A percentile compares a stretch with the other conserved stretches of the same genome.
phyloP scores from a whole-genome alignment of 768 basidiomycete species.

The Xerocomellus intermedius region DNA sequence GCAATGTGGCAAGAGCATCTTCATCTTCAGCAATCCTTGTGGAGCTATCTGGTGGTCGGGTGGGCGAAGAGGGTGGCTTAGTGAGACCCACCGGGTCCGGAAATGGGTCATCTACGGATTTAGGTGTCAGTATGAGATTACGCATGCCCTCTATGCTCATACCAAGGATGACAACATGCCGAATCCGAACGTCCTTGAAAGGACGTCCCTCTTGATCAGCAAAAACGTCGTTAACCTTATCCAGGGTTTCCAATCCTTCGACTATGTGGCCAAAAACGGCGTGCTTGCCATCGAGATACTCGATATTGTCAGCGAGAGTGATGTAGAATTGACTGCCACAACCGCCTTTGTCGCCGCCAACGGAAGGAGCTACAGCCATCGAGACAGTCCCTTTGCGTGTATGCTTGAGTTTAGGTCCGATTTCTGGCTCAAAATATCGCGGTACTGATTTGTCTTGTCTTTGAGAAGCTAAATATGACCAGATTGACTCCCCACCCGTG shows the following conservation, averaged over 20 bases:
- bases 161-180: constrained; percentile 97
- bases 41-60: constrained; percentile 77
- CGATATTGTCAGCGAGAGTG: constrained; percentile 85
- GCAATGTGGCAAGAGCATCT: constrained; percentile 76
- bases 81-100: constrained; percentile 79
- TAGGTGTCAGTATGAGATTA: constrained; percentile 1
- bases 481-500: constrained; percentile 88
- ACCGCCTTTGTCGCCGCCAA: constrained; percentile 66
- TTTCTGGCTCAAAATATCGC: constrained; percentile 89
- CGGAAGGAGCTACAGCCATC: constrained; percentile 91
- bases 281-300: constrained; percentile 93
- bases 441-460: constrained; percentile 35
- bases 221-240: constrained; percentile 90
- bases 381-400: constrained; percentile 84
- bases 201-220: constrained; percentile 87
- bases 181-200: constrained; percentile 89
- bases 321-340: constrained; percentile 98
- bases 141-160: constrained; percentile 7
- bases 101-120: constrained; percentile 83
- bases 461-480: constrained; percentile 67
- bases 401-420: constrained; percentile 82
- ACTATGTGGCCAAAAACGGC: constrained; percentile 96
- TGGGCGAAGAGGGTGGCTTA: constrained; percentile 73
- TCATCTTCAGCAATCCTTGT: constrained; percentile 95
- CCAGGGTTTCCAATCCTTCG: constrained; percentile 88